A percentile compares a stretch with the other conserved stretches of the same genome.
Evolutionary conservation across 805 yeast species (phyloP).

Genomic region (Metschnikowia cerradonensis): DNA sequence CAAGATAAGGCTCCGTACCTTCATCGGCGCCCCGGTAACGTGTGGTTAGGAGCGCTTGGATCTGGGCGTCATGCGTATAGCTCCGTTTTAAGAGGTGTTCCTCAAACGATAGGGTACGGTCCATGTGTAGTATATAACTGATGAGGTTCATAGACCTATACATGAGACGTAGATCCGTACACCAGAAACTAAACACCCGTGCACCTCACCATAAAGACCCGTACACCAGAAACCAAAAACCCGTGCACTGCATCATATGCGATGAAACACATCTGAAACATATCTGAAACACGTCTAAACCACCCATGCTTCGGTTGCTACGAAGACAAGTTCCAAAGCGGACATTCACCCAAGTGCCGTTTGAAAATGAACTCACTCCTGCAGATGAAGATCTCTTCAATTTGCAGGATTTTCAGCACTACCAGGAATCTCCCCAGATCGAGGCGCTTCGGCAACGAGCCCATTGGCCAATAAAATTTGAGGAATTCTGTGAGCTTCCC

Average conservation of each 20-base stretch:
- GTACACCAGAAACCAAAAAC: too few species aligned
- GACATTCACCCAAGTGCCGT: slow-evolving; percentile 28
- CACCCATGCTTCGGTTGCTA: background rate
- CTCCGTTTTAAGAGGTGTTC: slow-evolving; percentile 44
- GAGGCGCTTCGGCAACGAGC: slow-evolving; percentile 13
- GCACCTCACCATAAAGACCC: too few species aligned
- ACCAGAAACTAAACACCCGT: too few species aligned
- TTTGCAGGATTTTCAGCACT: slow-evolving; percentile 37
- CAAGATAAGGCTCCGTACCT: slow-evolving; percentile 32
- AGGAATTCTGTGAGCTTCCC: slow-evolving; percentile 7
- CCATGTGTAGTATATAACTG: slow-evolving; percentile 25
- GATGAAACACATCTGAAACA: background rate
- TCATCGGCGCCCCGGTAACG: slow-evolving; percentile 44
- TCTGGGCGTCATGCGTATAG: slow-evolving; percentile 33
- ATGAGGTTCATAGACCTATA: background rate
- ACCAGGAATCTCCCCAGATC: slow-evolving; percentile 29
- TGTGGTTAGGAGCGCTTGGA: slow-evolving; percentile 38
- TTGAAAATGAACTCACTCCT: slow-evolving; percentile 35
- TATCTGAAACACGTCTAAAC: too few species aligned
- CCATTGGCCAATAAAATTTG: background rate
- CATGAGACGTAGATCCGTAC: too few species aligned
- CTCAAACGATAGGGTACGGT: slow-evolving; percentile 43
- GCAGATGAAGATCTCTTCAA: slow-evolving; percentile 34
- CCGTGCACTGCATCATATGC: background rate
- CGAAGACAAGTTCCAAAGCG: background rate